Evolutionary conservation across 352 stramenopile genomes (phyloP).

Genomic region (Phytophthora citrophthora): DNA sequence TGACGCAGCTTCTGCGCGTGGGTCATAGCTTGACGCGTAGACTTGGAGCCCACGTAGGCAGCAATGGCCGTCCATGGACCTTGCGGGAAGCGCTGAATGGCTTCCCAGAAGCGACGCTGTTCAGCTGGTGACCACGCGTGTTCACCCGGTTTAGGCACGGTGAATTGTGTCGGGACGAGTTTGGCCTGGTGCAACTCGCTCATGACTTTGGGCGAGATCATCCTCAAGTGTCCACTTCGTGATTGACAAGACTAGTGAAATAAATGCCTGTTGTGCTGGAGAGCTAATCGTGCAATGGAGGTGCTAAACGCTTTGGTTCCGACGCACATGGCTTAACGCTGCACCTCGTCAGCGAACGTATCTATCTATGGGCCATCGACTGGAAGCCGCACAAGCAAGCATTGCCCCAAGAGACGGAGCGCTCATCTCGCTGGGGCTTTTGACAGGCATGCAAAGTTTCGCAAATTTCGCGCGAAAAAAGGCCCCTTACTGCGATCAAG

Average conservation of each 20-base stretch:
- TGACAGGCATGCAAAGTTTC: constrained; percentile 26
- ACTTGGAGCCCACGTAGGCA: constrained; percentile 65
- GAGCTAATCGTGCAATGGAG: constrained; percentile 38
- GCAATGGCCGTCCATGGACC: constrained; percentile 69
- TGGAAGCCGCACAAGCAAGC: constrained; percentile 18
- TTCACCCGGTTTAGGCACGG: constrained; percentile 56
- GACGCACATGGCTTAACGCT: constrained; percentile 21
- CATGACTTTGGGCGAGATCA: constrained; percentile 71
- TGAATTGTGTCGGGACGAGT: constrained; percentile 64
- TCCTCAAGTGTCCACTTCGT: constrained; percentile 9
- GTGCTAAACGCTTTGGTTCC: constrained; percentile 14
- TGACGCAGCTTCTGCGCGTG: constrained; percentile 74
- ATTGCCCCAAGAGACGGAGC: constrained; percentile 30
- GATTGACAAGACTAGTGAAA: constrained; percentile 27
- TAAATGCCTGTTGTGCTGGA: constrained; percentile 1
- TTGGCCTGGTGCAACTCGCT: constrained; percentile 62
- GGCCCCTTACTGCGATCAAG: background rate
- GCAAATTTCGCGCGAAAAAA: constrained; percentile 17
- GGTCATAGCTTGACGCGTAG: constrained; percentile 71
- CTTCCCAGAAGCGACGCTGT: constrained; percentile 63
- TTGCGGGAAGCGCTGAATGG: constrained; percentile 63
- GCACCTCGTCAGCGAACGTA: constrained; percentile 16
- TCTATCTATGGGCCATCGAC: constrained; percentile 21
- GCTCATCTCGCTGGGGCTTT: constrained; percentile 23
- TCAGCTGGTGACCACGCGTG: constrained; percentile 56